Percentiles rank a stretch among this genome's conserved stretches.
Evolutionary conservation across 2,329 filamentous ascomycete species (phyloP).

Genomic region (Calcarisporium arbuscula): DNA sequence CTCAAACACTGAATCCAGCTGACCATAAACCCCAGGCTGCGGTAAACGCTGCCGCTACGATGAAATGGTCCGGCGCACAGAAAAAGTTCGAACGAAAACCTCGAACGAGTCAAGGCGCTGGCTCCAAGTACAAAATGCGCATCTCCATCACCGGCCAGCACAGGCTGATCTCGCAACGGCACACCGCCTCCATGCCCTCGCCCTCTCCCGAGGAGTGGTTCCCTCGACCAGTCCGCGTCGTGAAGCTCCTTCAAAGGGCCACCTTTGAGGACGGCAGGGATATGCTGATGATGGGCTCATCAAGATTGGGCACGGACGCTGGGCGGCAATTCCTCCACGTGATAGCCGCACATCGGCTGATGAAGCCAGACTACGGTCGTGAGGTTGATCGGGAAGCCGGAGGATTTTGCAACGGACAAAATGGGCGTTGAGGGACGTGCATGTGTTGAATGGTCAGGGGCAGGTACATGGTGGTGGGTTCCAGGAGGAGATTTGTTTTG

Average conservation of each 20-base stretch:
- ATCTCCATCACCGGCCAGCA: constrained; percentile 33
- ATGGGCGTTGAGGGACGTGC: constrained; percentile 58
- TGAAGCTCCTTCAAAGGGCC: constrained; percentile 34
- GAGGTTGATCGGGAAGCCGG: constrained; percentile 24
- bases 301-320: constrained; percentile 22
- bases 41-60: constrained; percentile 32
- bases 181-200: constrained; percentile 41
- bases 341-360: constrained; percentile 6
- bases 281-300: constrained; percentile 34
- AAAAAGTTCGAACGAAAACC: constrained; percentile 19
- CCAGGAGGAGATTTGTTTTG: constrained; percentile 63
- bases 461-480: constrained; percentile 64
- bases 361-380: constrained; percentile 18
- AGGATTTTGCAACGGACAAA: constrained; percentile 17
- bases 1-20: constrained; percentile 9
- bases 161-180: constrained; percentile 38
- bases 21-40: constrained; percentile 15
- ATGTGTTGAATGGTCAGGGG: constrained; percentile 66
- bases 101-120: constrained; percentile 22
- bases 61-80: constrained; percentile 17
- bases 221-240: constrained; percentile 25
- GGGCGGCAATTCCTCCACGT: constrained; percentile 8
- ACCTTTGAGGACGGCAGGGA: constrained; percentile 37
- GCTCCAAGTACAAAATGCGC: constrained; percentile 29
- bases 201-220: constrained; percentile 24